These are phyloP conservation scores for Talaromyces albobiverticillius DNA, from an alignment of 2,329 filamentous ascomycete genomes.

Conservation along the genomic window DNA sequence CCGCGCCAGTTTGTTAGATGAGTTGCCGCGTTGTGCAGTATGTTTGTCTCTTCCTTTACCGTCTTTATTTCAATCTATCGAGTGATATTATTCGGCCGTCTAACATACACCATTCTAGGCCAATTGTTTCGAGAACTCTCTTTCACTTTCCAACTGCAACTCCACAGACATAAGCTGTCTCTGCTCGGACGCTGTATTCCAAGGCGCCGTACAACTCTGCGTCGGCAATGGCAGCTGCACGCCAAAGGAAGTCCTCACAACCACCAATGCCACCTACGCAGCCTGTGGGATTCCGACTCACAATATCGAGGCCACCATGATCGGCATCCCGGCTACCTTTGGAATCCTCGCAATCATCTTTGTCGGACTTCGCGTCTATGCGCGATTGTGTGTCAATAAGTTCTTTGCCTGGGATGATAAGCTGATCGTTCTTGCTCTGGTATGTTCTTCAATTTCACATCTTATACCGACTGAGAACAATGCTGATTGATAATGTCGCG, in stretches of 20 bases:
- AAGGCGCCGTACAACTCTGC: slow-evolving; percentile 10
- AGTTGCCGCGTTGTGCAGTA: slow-evolving; percentile 13
- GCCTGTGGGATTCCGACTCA: slow-evolving; percentile 11
- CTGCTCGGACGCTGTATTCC: slow-evolving; percentile 9
- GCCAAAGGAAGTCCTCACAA: slow-evolving; percentile 13
- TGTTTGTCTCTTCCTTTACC: neutral
- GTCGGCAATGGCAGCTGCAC: slow-evolving; percentile 10
- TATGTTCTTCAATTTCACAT: neutral
- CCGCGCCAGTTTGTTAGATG: slow-evolving; percentile 4
- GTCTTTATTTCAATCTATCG: too few species aligned
- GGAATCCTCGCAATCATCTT: slow-evolving; percentile 14
- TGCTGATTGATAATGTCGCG: neutral
- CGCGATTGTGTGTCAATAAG: slow-evolving; percentile 12
- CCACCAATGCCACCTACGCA: slow-evolving; percentile 13
- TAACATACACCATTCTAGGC: slow-evolving; percentile 3
- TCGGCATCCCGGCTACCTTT: slow-evolving; percentile 13
- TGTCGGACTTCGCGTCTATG: slow-evolving; percentile 9
- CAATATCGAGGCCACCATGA: slow-evolving; percentile 8
- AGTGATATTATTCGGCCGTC: neutral
- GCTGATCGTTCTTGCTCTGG: slow-evolving; percentile 11
- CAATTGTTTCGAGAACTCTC: slow-evolving; percentile 12
- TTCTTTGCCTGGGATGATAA: slow-evolving; percentile 16
- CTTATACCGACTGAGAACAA: neutral
- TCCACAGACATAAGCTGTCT: slow-evolving; percentile 9
- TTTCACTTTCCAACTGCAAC: slow-evolving; percentile 8